A percentile compares a stretch with the other conserved stretches of the same genome.
These are phyloP conservation scores for Trichoderma sp. DNA, from an alignment of 2,329 filamentous ascomycete genomes.

Conservation along the genomic window DNA sequence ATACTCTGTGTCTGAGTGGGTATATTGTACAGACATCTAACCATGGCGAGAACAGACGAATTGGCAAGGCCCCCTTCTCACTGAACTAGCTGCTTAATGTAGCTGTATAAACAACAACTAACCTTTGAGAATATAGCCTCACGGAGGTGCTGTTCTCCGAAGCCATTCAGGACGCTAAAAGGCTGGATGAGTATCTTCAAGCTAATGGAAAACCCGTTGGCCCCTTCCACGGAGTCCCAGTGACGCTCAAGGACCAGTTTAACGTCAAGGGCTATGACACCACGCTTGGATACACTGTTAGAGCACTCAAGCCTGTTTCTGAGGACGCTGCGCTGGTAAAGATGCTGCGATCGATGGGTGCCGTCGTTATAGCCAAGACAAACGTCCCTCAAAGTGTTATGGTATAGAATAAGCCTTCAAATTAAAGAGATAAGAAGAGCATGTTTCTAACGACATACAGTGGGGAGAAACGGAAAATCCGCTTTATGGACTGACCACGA, in stretches of 20 bases:
- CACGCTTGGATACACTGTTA: conserved; percentile 59
- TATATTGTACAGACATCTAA: not conserved
- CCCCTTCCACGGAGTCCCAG: conserved; percentile 28
- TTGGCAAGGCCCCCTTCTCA: not conserved
- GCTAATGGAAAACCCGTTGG: not conserved
- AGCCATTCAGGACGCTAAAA: not conserved
- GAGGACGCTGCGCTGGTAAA: conserved; percentile 51
- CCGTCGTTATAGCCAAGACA: conserved; percentile 55
- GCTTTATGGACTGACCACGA: conserved; percentile 31
- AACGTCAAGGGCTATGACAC: conserved; percentile 58
- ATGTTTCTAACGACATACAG: not conserved
- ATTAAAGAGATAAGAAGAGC: not conserved
- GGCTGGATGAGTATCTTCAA: not conserved
- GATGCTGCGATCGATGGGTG: conserved; percentile 51
- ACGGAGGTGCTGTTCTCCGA: not conserved
- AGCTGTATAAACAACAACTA: not conserved
- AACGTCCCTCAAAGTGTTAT: conserved; percentile 31
- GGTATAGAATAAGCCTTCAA: not conserved
- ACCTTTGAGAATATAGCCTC: not conserved
- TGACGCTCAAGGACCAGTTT: conserved; percentile 58
- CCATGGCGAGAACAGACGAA: not conserved
- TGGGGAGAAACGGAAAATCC: conserved; percentile 33
- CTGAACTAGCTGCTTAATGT: not conserved
- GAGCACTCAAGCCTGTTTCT: conserved; percentile 49
- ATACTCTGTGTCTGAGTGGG: not conserved